phyloP scores from a whole-genome alignment of 129 eudicot genomes.

The Cynara cardunculus region DNA sequence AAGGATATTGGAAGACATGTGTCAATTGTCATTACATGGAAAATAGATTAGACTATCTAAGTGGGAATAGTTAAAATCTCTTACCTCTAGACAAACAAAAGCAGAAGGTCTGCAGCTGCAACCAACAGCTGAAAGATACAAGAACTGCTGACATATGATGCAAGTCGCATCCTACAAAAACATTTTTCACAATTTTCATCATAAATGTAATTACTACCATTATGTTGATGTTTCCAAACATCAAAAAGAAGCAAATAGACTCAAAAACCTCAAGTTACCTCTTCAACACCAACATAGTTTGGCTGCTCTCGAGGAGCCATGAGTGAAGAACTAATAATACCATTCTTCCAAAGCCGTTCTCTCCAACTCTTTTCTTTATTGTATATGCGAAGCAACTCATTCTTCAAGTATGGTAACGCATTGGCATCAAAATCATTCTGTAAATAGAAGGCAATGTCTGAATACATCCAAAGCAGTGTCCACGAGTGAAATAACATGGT shows the following conservation, averaged over 20 bases:
- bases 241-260: constrained; percentile 3
- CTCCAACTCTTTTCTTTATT: constrained; percentile 85
- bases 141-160: constrained; percentile 82
- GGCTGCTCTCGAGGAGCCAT: constrained; percentile 73
- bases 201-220: neutral
- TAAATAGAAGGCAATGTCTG: constrained; percentile 20
- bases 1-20: neutral
- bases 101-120: constrained; percentile 87
- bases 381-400: constrained; percentile 68
- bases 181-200: constrained; percentile 1
- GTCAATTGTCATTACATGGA: neutral
- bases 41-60: neutral
- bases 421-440: constrained; percentile 65
- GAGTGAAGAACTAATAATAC: constrained; percentile 59
- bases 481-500: neutral
- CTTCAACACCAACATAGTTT: constrained; percentile 82
- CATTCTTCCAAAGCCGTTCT: constrained; percentile 85
- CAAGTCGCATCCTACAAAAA: constrained; percentile 81
- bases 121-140: constrained; percentile 90
- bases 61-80: constrained; percentile 5
- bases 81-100: constrained; percentile 94
- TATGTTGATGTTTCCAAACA: constrained; percentile 9
- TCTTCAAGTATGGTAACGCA: constrained; percentile 63
- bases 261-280: constrained; percentile 45
- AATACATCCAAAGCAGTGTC: neutral